Evolutionary conservation across 1,284 basidiomycete genomes (phyloP).

Genomic region (Cryptococcus sp.): DNA sequence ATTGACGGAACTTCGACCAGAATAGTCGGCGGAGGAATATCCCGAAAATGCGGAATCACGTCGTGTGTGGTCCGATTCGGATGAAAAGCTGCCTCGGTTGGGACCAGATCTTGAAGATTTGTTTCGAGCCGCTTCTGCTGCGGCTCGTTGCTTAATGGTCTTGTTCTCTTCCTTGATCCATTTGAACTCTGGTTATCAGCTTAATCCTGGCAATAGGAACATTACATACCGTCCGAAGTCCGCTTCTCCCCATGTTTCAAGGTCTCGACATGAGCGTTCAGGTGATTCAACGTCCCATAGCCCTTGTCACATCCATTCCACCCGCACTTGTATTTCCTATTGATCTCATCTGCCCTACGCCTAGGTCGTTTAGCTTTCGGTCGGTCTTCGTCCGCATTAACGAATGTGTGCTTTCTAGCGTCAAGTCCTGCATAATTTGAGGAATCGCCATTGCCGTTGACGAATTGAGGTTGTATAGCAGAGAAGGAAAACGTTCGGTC

Average conservation of each 20-base stretch:
- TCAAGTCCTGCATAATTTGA: constrained; percentile 9
- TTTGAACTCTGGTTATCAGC: constrained; percentile 74
- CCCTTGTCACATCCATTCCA: constrained; percentile 55
- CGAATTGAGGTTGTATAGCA: background rate
- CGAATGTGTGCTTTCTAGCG: constrained; percentile 4
- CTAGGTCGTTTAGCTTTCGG: constrained; percentile 45
- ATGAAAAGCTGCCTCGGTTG: constrained; percentile 4
- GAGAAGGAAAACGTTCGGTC: constrained; percentile 26
- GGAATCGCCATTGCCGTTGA: background rate
- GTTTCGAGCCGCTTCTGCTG: constrained; percentile 26
- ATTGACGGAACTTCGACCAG: background rate
- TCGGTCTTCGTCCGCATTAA: constrained; percentile 28
- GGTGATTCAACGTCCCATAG: constrained; percentile 55
- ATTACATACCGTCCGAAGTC: constrained; percentile 51
- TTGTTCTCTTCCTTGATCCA: constrained; percentile 95
- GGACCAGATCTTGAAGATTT: constrained; percentile 7
- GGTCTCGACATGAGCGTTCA: constrained; percentile 57
- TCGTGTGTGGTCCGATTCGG: constrained; percentile 24
- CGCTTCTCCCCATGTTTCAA: constrained; percentile 57
- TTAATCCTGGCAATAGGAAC: background rate
- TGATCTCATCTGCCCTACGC: constrained; percentile 54
- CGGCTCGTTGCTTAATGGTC: constrained; percentile 71
- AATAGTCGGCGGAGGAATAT: constrained; percentile 1
- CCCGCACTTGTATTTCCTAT: constrained; percentile 54
- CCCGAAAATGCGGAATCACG: constrained; percentile 14